Base-by-base conservation (phyloP, 192 early-diverging fungal species). In the Obelidium mucronatum region DNA sequence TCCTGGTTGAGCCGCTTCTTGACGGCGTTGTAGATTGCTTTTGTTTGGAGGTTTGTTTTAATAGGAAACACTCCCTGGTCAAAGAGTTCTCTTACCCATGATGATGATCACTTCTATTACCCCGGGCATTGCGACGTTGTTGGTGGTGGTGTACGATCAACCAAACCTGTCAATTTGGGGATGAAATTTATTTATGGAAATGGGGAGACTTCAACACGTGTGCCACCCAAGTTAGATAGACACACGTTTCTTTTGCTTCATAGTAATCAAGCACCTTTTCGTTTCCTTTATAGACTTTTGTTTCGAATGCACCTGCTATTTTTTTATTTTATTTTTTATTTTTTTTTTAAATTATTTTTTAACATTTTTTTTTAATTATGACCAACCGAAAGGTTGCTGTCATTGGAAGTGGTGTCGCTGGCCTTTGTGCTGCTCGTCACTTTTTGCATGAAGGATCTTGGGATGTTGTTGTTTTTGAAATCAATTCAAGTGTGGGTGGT, bases 1-100 rank as follows among this genome's bases (percentile, higher is more conserved):
- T 72, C 56, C 35, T 35, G 24, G 13, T 72, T 72, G n/a, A 48
- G 8, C 34, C 54, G 69, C 34, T 72, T 72, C 39, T 72, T 72
- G 69, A 72, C 58, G 4, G 51, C 69, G 19, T 55, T 72, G 69
- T 72, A 72, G 69, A 72, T 72, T 4, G 69, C 69, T 42, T 26
- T 31, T 17, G 0, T 28, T 8, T 22, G 24, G 15, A 60, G 8
- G 31, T 28, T 24, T 40, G 22, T 19, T 40, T 35, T 40, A 19
- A 26, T 11, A 34, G 35, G 39, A 5, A 34, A 15, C 15, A 24
- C 35, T 34, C 6, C 35, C 26, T 24, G 11, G 4, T 11, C 26
- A 59, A 8, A 5, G 31, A n/a, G n/a, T n/a, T n/a, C n/a, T n/a
- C 58, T 24, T 33, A 59, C 62, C 62, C 62, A 64, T 64, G 31